Base-by-base conservation (phyloP, 495 filamentous ascomycete genomes). In the Hypoxylon cercidicola region DNA sequence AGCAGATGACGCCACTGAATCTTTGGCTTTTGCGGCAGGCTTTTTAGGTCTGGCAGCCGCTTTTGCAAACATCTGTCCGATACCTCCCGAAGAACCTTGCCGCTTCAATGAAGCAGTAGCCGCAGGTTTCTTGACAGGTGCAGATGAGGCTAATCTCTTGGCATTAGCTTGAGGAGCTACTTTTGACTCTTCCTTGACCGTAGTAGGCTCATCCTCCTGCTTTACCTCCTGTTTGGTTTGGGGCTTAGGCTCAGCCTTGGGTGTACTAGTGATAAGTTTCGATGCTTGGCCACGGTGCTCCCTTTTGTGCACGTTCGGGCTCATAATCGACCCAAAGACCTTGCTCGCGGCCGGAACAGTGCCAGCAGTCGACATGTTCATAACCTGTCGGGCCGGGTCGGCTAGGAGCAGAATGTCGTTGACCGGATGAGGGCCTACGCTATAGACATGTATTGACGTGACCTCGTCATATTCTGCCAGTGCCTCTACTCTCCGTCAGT, bases 41-140 rank as follows among this genome's bases (percentile, higher is more conserved):
- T 81, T 80, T 68, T 85, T 86, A n/a, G 81, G 69, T 60, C 85
- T 88, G 0, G 90, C 79, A 40, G 90, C 91, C 2, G 89, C 83
- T 69, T 92, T 96, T 6, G 92, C 90, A 72, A 96, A 96, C 1
- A 93, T 90, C 66, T 89, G 90, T 75, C 95, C 93, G 21, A 97
- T 85, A 56, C 85, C 87, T 13, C 85, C 83, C 30, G 68, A 82
- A 78, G 68, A 77, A 3, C 59, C 72, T 30, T 88, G 85, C 15
- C 83, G 83, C 72, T 92, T 91, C 11, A 84, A 55, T 1, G 83
- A 66, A 13, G 80, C 74, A 37, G 77, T 47, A 0, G 76, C 61
- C 72, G 58, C 61, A 49, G 45, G 69, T 59, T 81, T 82, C 59
- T 81, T 81, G n/a, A 70, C 45, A 15, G 73, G 45, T 9, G 72